Percentiles rank a stretch among this genome's conserved stretches.
phyloP scores from a whole-genome alignment of 768 basidiomycete species.

The Mycena olivaceomarginata region DNA sequence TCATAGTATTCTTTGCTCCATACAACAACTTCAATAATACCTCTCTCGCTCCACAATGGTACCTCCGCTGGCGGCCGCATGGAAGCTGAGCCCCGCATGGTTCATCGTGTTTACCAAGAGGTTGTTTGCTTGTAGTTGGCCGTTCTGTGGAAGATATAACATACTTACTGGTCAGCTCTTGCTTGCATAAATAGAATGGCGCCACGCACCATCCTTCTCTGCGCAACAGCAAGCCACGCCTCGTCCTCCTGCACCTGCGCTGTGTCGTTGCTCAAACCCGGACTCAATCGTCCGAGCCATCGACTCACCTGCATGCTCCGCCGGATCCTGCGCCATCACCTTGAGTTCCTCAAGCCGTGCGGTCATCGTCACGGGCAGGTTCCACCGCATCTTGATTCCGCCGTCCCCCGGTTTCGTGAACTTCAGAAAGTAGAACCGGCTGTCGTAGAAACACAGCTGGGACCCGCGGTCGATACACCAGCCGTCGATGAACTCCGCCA shows the following conservation, averaged over 20 bases:
- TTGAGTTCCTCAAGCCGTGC: constrained; percentile 1
- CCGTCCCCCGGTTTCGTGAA: constrained; percentile 1
- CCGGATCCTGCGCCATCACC: background rate
- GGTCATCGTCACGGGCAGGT: constrained; percentile 4
- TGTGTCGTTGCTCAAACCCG: background rate
- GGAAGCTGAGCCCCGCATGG: background rate
- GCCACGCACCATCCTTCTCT: background rate
- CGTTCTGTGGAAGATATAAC: background rate
- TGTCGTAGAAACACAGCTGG: constrained; percentile 33
- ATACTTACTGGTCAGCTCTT: too few relatives aligned
- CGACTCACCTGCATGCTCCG: background rate
- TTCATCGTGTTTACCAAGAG: background rate
- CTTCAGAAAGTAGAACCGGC: constrained; percentile 29
- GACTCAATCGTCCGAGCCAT: too few relatives aligned
- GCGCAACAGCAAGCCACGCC: background rate
- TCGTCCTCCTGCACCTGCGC: background rate
- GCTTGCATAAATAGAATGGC: background rate
- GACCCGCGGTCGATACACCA: constrained; percentile 38
- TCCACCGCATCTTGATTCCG: constrained; percentile 25
- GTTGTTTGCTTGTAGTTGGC: background rate
- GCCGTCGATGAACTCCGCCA: constrained; percentile 1
- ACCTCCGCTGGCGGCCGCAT: background rate
- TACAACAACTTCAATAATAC: background rate
- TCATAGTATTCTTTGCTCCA: too few relatives aligned
- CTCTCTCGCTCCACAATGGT: background rate